Percentiles rank a stretch among this genome's conserved stretches.
Conservation (phyloP, 192 early-diverging fungal species). For the Coemansia sp. region DNA sequence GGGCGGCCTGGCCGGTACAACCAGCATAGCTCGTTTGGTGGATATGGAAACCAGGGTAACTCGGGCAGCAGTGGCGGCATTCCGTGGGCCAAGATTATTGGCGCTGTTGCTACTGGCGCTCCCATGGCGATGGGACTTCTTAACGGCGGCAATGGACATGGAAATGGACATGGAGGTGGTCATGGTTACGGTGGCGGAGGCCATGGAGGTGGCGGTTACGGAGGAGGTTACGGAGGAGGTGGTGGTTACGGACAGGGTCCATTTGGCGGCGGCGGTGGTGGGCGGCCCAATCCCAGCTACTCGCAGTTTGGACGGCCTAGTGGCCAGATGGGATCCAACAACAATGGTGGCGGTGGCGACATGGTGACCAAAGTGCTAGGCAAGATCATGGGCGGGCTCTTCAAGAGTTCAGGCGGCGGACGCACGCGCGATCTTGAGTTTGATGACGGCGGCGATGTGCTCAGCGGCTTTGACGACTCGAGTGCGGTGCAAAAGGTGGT, state of each 20-base stretch:
- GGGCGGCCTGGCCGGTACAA: conserved; percentile 1
- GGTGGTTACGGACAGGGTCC: conserved; percentile 47
- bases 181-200: conserved; percentile 3
- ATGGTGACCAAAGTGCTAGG: conserved; percentile 32
- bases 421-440: conserved; percentile 43
- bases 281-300: conserved; percentile 9
- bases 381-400: conserved; percentile 48
- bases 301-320: conserved; percentile 19
- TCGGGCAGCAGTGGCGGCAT: conserved; percentile 13
- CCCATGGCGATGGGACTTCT: background rate
- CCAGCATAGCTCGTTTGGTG: background rate
- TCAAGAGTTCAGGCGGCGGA: conserved; percentile 15
- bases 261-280: conserved; percentile 8
- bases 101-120: conserved; percentile 20
- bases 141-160: background rate
- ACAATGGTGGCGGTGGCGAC: conserved; percentile 13
- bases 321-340: conserved; percentile 9
- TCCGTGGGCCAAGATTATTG: conserved; percentile 24
- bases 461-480: conserved; percentile 37
- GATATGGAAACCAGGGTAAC: background rate
- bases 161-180: conserved; percentile 1
- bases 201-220: conserved; percentile 45
- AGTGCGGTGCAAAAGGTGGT: conserved; percentile 35
- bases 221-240: conserved; percentile 47
- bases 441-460: conserved; percentile 10